Evolutionary conservation across 805 yeast species (phyloP), one percentile per base, ranked within the genome.

Genomic region (fission yeast (Schizosaccharomyces pombe)): DNA sequence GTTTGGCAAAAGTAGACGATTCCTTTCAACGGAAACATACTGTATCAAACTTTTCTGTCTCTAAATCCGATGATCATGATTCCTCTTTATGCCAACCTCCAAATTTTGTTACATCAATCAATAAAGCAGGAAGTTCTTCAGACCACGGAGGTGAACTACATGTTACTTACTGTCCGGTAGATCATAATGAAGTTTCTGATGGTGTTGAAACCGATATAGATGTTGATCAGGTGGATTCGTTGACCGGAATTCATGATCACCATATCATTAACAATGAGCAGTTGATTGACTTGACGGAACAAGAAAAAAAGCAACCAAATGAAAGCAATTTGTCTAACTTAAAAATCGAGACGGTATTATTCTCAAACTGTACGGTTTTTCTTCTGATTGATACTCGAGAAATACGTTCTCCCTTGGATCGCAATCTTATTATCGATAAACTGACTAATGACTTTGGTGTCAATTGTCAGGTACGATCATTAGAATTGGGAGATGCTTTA

Each of bases 301-400:
- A n/a, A n/a, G n/a, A n/a, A n/a, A n/a, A n/a, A n/a, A n/a, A n/a
- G n/a, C n/a, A n/a, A n/a, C n/a, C n/a, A n/a, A n/a, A n/a, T n/a
- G n/a, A n/a, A n/a, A n/a, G n/a, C n/a, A n/a, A n/a, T n/a, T n/a
- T n/a, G n/a, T n/a, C n/a, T n/a, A n/a, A n/a, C n/a, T n/a, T 26
- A 4, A n/a, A 32, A 57, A 4, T 16, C 14, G 12, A 31, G 26
- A 16, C 56, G 53, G 67, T 65, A 12, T 55, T 65, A 2, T 52
- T 57, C 73, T 0, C 79, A 75, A 0, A 68, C 1, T 87, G 70
- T 62, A 79, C 75, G 1, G 67, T 89, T 2, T 66, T 72, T 22
- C 71, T 87, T 28, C 59, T 84, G 2, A 65, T 89, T 3, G 98
- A 89, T 64, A 84, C 78, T 60, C 72, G 97, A 58, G 98, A 89